Conservation (phyloP, 2,329 filamentous ascomycete species). For the Clonostachys chloroleuca region DNA sequence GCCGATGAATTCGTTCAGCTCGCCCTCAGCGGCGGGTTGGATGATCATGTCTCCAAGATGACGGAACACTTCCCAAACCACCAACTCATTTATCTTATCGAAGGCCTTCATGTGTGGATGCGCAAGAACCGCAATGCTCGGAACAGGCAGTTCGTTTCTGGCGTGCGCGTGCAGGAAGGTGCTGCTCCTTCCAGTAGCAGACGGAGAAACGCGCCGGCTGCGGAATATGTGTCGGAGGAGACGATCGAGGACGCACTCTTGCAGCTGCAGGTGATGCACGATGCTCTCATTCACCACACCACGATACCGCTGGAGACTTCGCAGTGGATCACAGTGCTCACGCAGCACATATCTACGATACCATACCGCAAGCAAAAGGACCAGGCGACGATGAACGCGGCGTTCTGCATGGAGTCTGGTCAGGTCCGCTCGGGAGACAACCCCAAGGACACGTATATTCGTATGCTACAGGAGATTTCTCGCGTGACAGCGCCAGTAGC, state of each 20-base stretch:
- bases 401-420: slow-evolving; percentile 76
- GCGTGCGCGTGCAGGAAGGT: slow-evolving; percentile 46
- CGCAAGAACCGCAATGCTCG: slow-evolving; percentile 63
- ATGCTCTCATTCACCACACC: slow-evolving; percentile 68
- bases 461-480: slow-evolving; percentile 72
- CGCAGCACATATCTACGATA: slow-evolving; percentile 72
- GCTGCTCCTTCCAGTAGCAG: slow-evolving; percentile 14
- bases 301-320: slow-evolving; percentile 56
- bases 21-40: slow-evolving; percentile 45
- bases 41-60: slow-evolving; percentile 53
- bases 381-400: slow-evolving; percentile 43
- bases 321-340: slow-evolving; percentile 69
- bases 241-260: slow-evolving; percentile 67
- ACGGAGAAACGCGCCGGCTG: slow-evolving; percentile 28
- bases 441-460: slow-evolving; percentile 61
- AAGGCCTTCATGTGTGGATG: slow-evolving; percentile 63
- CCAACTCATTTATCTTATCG: slow-evolving; percentile 65
- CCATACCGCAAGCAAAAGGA: slow-evolving; percentile 61
- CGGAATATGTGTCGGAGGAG: slow-evolving; percentile 60
- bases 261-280: slow-evolving; percentile 63
- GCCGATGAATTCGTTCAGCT: slow-evolving; percentile 64
- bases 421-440: slow-evolving; percentile 70
- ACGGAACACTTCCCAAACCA: slow-evolving; percentile 45
- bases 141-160: slow-evolving; percentile 64
- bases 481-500: slow-evolving; percentile 71